These are phyloP conservation scores for Fusarium pseudograminearum DNA, from an alignment of 2,329 filamentous ascomycete species.

Conservation along the genomic window DNA sequence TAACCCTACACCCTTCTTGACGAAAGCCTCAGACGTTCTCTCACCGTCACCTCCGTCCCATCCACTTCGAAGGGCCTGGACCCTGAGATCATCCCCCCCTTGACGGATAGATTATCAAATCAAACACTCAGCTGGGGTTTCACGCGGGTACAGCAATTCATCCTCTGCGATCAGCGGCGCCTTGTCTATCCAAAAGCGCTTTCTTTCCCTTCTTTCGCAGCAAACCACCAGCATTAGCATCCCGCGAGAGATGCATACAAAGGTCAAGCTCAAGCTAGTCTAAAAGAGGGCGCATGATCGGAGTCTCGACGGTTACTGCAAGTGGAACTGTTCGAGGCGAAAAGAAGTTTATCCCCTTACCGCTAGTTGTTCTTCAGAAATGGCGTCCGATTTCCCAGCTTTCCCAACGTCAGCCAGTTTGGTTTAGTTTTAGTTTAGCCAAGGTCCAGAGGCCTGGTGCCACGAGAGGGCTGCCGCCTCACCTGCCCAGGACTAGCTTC, in stretches of 20 bases:
- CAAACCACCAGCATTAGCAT: not conserved
- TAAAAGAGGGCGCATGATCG: slow-evolving; percentile 9
- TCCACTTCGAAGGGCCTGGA: slow-evolving; percentile 47
- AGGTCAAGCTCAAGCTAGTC: not conserved
- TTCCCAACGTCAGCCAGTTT: slow-evolving; percentile 1
- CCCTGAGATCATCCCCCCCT: slow-evolving; percentile 45
- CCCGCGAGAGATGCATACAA: not conserved
- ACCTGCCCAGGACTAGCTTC: slow-evolving; percentile 27
- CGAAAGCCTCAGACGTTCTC: slow-evolving; percentile 18
- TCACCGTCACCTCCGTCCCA: slow-evolving; percentile 35
- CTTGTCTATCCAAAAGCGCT: not conserved
- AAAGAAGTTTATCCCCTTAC: slow-evolving; percentile 37
- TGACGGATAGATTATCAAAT: slow-evolving; percentile 40
- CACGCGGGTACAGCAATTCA: slow-evolving; percentile 34
- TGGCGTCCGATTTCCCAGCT: slow-evolving; percentile 35
- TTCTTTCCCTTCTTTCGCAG: not conserved
- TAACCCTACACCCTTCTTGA: slow-evolving; percentile 34
- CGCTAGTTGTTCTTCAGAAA: slow-evolving; percentile 42
- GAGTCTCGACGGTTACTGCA: not conserved
- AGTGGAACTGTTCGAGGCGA: slow-evolving; percentile 28
- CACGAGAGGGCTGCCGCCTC: slow-evolving; percentile 33
- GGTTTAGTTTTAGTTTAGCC: slow-evolving; percentile 1
- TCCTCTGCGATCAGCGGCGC: slow-evolving; percentile 32
- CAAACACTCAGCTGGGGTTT: slow-evolving; percentile 38
- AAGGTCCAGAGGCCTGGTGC: slow-evolving; percentile 31